Conservation (phyloP, 75 land plant species). For the Larix kaempferi region DNA sequence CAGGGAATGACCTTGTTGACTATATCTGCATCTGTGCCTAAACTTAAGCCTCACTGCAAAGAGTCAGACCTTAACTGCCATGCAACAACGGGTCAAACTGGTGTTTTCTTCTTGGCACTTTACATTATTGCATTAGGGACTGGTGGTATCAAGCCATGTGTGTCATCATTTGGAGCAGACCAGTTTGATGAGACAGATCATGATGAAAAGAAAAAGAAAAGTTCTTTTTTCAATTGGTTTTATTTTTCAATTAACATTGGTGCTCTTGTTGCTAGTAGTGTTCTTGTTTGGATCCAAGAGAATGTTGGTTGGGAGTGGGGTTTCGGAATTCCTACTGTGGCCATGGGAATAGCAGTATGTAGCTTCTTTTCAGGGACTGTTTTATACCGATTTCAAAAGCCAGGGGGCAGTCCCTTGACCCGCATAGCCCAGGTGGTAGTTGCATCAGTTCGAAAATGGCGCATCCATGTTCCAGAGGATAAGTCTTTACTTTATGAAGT, state of each 20-base stretch:
- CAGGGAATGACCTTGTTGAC: constrained; percentile 80
- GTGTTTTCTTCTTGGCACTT: constrained; percentile 60
- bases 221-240: constrained; percentile 57
- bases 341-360: constrained; percentile 61
- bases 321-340: constrained; percentile 67
- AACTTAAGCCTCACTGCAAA: constrained; percentile 51
- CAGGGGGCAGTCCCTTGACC: constrained; percentile 83
- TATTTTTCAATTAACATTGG: constrained; percentile 75
- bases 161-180: constrained; percentile 82
- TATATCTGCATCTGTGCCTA: constrained; percentile 59
- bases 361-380: constrained; percentile 65
- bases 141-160: constrained; percentile 57
- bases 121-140: constrained; percentile 83
- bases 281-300: constrained; percentile 80
- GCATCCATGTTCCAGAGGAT: constrained; percentile 36
- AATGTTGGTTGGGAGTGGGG: constrained; percentile 87
- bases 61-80: constrained; percentile 25
- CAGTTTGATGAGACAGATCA: constrained; percentile 87
- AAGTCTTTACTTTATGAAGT: constrained; percentile 53
- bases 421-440: constrained; percentile 75
- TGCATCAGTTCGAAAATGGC: constrained; percentile 66
- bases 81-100: constrained; percentile 51
- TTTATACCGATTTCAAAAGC: constrained; percentile 67
- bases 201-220: constrained; percentile 49
- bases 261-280: constrained; percentile 60